Evolutionary conservation across 345 rosid species (phyloP), one percentile per base, ranked within the genome.

Genomic region (Boechera retrofracta): DNA sequence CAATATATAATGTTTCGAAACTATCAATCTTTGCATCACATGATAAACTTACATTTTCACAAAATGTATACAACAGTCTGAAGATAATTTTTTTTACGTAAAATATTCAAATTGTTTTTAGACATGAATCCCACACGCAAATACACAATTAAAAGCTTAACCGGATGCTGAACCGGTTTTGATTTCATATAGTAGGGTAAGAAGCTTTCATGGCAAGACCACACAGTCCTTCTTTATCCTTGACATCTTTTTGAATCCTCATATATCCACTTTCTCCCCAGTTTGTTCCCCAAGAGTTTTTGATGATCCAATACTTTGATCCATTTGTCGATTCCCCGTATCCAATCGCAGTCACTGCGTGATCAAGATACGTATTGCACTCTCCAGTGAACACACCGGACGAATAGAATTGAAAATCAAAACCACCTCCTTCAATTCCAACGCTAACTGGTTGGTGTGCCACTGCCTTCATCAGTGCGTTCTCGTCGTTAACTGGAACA

Each of bases 261-360:
- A 87, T 82, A 53, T 88, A 88, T 5, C 96, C 96, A 9, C 36
- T 28, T 45, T 90, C 96, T 4, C 96, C 96, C 91, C 89, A 90
- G 0, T 57, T 67, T 5, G 13, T 9, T 11, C 91, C 93, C 93
- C 96, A 90, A 0, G 96, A 90, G 9, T 90, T 90, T 61, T 86
- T 90, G 8, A 80, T 75, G 66, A 82, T 45, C 96, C 96, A 88
- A 66, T 82, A 87, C 74, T 88, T 82, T 1, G 75, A 76, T 39
- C 81, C 78, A 5, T 66, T 80, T 0, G 11, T 49, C 0, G 47
- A 36, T 10, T 53, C 61, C 9, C 89, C 88, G 45, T 87, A 90
- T 44, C 96, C 96, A 10, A 88, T 76, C 0, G 76, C 83, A 12
- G 86, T 69, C 5, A 87, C 88, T 4, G 75, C 91, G 29, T 90